Base-by-base conservation (phyloP, 75 land plant genomes). In the Pinus tabuliformis region DNA sequence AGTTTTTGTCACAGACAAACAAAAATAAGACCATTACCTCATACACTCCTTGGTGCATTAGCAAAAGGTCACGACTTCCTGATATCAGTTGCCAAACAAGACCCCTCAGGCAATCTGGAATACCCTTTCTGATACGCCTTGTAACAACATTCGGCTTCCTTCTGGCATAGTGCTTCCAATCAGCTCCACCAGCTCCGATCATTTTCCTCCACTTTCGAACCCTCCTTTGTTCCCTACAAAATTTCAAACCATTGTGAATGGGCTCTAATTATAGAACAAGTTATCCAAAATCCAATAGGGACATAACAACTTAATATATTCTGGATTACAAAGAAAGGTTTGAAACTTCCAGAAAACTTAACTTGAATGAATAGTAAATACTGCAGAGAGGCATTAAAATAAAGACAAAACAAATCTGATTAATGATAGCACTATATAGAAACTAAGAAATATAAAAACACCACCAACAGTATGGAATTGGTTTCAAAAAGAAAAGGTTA, bases 1-100 rank as follows among this genome's bases (percentile, higher is more conserved):
- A 49, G 54, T 49, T 49, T 49, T 49, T 49, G 54, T 49, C 54
- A 49, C 54, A 49, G 54, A 49, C 20, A 22, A n/a, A 70, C 72
- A 76, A 57, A 60, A 73, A 24, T 70, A 71, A 57, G 59, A 65
- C 16, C 20, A 36, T 20, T 87, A 96, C 99, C 98, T 96, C 98
- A 82, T 96, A 96, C 72, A 96, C 95, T 3, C 98, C 99, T 74
- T 96, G 99, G 78, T 96, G 91, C 99, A 96, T 90, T 60, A 96
- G 89, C 91, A 96, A 81, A 57, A 96, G 88, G 80, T 94, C 99
- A 28, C 98, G 88, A 72, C 98, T 95, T 56, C 99, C 99, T 16
- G 99, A 95, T 54, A 97, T 95, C 74, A 97, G 82, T 79, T 97
- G 99, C 99, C 99, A 97, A 33, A 95, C 99, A 39, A 95, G 87